Percentiles rank a stretch among this genome's conserved stretches.
Conservation (phyloP, 345 rosid genomes). For the Citrus glauca region DNA sequence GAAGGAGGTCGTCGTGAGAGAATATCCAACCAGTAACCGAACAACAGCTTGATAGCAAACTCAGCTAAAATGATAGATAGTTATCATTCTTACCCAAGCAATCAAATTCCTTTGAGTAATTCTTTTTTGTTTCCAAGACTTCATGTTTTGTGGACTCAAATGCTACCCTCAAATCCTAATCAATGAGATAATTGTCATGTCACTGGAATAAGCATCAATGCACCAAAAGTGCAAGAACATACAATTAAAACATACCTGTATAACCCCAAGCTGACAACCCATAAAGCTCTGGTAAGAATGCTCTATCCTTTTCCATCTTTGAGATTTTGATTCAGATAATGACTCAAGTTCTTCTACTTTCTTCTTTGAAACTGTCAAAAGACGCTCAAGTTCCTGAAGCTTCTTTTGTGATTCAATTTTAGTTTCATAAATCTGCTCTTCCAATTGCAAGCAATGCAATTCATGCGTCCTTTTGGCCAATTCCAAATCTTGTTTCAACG, state of each 20-base stretch:
- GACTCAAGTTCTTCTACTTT: slow-evolving; percentile 77
- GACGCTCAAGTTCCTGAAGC: slow-evolving; percentile 55
- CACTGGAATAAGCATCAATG: slow-evolving; percentile 4
- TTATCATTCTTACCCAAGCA: slow-evolving; percentile 52
- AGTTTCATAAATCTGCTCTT: slow-evolving; percentile 47
- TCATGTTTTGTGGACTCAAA: slow-evolving; percentile 64
- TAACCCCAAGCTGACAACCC: slow-evolving; percentile 46
- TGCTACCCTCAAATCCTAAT: slow-evolving; percentile 64
- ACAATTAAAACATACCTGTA: slow-evolving; percentile 51
- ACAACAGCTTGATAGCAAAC: slow-evolving; percentile 11
- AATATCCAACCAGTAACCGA: slow-evolving; percentile 5
- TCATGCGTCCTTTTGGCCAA: slow-evolving; percentile 47
- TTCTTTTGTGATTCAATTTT: slow-evolving; percentile 51
- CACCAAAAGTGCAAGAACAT: slow-evolving; percentile 8
- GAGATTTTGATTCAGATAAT: slow-evolving; percentile 55
- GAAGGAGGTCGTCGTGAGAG: slow-evolving; percentile 6
- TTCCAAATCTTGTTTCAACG: slow-evolving; percentile 63
- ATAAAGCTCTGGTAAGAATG: slow-evolving; percentile 49
- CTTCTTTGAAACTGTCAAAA: slow-evolving; percentile 45
- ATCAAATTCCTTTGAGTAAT: slow-evolving; percentile 56
- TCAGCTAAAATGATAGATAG: slow-evolving; percentile 3
- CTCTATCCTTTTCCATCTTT: slow-evolving; percentile 74
- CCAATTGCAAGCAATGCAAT: slow-evolving; percentile 49
- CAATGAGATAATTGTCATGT: slow-evolving; percentile 9
- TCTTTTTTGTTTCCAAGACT: slow-evolving; percentile 53